phyloP scores from a whole-genome alignment of 2,329 filamentous ascomycete genomes.

The Xylaria sp. region DNA sequence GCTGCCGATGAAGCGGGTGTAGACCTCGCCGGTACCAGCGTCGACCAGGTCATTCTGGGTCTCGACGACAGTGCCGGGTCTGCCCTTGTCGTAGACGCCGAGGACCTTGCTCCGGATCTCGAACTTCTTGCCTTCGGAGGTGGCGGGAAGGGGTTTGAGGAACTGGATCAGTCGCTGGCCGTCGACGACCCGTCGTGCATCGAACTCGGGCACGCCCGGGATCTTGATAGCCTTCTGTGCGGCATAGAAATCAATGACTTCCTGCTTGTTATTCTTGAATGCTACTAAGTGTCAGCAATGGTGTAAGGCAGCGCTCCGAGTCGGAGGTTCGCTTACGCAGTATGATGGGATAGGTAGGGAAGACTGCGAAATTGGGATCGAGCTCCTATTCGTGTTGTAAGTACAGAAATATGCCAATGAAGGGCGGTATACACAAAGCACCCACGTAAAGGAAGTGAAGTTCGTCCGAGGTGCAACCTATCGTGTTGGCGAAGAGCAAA shows the following conservation, averaged over 20 bases:
- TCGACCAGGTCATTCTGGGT: slow-evolving; percentile 82
- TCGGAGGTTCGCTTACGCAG: slow-evolving; percentile 66
- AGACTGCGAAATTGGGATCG: slow-evolving; percentile 85
- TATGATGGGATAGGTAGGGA: slow-evolving; percentile 88
- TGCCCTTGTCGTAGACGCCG: slow-evolving; percentile 91
- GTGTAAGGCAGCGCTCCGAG: no score
- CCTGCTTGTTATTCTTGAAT: slow-evolving; percentile 80
- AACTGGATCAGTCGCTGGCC: slow-evolving; percentile 84
- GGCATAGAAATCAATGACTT: slow-evolving; percentile 87
- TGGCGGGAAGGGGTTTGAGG: slow-evolving; percentile 77
- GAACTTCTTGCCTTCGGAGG: slow-evolving; percentile 77
- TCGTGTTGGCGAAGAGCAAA: slow-evolving; percentile 89
- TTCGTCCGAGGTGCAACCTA: slow-evolving; percentile 86
- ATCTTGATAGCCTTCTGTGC: slow-evolving; percentile 73
- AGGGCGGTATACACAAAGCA: slow-evolving; percentile 28
- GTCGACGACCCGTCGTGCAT: slow-evolving; percentile 79
- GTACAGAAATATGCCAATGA: slow-evolving; percentile 3
- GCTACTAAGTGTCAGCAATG: slow-evolving; percentile 52
- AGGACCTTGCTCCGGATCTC: slow-evolving; percentile 81
- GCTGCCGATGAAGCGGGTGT: slow-evolving; percentile 73
- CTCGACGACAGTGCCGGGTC: slow-evolving; percentile 82
- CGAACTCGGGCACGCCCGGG: slow-evolving; percentile 79
- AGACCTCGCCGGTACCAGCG: slow-evolving; percentile 73
- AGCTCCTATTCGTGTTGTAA: slow-evolving; percentile 70
- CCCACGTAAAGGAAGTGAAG: slow-evolving; percentile 88